These are phyloP conservation scores for Camelina neglecta DNA, from an alignment of 345 rosid genomes.

Conservation along the genomic window DNA sequence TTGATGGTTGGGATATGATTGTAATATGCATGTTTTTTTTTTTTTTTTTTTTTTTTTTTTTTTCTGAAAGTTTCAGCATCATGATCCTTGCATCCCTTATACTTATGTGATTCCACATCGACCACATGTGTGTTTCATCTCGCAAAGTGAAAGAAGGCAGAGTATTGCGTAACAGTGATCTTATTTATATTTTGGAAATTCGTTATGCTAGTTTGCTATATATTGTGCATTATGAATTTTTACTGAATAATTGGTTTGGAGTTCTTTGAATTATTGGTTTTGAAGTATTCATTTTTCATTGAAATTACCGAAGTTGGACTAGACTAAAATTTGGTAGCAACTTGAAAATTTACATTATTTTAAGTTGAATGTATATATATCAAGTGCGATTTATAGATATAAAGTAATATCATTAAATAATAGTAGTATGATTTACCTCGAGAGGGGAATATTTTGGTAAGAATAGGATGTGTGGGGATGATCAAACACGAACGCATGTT, in stretches of 20 bases:
- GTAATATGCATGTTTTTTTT: too few relatives aligned
- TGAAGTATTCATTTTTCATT: neutral
- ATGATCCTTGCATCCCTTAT: too few relatives aligned
- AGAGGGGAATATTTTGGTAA: conserved; percentile 34
- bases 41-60: too few relatives aligned
- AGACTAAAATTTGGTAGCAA: neutral
- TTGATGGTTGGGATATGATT: too few relatives aligned
- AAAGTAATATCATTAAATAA: neutral
- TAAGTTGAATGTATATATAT: neutral
- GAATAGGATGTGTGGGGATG: conserved; percentile 30
- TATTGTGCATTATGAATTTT: too few relatives aligned
- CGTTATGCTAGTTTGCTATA: too few relatives aligned
- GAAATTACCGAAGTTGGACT: neutral
- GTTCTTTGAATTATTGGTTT: neutral
- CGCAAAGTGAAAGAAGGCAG: too few relatives aligned
- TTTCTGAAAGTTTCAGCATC: too few relatives aligned
- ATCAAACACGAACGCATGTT: conserved; percentile 43
- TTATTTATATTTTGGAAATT: too few relatives aligned
- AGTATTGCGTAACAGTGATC: too few relatives aligned
- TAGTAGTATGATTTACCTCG: conserved; percentile 24
- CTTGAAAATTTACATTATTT: neutral
- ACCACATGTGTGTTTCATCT: too few relatives aligned
- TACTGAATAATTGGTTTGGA: neutral
- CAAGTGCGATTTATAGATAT: neutral
- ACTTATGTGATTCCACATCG: too few relatives aligned